Evolutionary conservation across 2,329 filamentous ascomycete species (phyloP), one percentile per base, ranked within the genome.

Genomic region (Catunica adiposa): DNA sequence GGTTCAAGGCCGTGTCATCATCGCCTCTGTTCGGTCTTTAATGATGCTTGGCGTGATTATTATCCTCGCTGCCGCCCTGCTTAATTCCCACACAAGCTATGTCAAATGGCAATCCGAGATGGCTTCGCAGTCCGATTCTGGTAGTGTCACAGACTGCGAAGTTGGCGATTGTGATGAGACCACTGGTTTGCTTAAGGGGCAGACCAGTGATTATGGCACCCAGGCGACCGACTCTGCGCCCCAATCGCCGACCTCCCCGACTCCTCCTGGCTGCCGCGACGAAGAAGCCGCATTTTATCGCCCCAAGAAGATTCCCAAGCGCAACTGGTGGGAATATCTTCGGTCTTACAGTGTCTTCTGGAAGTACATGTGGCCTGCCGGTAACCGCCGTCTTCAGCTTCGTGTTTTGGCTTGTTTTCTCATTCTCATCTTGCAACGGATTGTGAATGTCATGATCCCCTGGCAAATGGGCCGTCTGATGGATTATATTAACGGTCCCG

Each of bases 291-390:
- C 86, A 4, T 97, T 94, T 74, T 94, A 94, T 67, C 84, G 90
- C 62, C 89, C 89, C 1, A 84, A 84, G 38, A 90, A 87, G 61
- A 78, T 88, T 7, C 89, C 88, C 2, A 85, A 86, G 62, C 88
- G 86, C 62, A 92, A 83, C 54, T 98, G 92, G 92, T 94, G 86
- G 81, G 89, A 97, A 65, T 98, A 98, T 67, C 73, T 96, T 59
- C 82, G 84, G 60, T 89, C 90, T 48, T 98, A 97, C 68, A 86
- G 84, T 11, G 74, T 96, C 53, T 95, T 98, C 69, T 94, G 97
- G 66, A 90, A 89, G 0, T 98, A 97, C 65, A 79, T 97, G 58
- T 98, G 92, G 92, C 92, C 92, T 0, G 84, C 82, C 63, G 90
- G 90, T 64, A 82, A 87, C 38, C 46, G 65, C 3, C 77, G 74